phyloP scores from a whole-genome alignment of 1,139 yeast species.

The Meyerozyma guilliermondii region DNA sequence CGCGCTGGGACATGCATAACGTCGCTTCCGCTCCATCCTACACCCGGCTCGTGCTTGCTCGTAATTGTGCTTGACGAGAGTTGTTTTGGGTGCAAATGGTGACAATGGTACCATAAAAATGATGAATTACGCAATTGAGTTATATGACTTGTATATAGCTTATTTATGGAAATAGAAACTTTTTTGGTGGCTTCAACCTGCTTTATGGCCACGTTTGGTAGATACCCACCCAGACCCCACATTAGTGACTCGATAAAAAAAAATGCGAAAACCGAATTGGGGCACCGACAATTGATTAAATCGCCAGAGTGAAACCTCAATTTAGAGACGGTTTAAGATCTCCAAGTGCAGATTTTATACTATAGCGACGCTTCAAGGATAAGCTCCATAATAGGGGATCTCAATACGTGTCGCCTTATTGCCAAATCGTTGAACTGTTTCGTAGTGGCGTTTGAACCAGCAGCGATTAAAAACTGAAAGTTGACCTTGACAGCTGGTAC shows the following conservation, averaged over 20 bases:
- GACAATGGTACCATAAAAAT: too few species aligned
- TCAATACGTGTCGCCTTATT: not conserved
- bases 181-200: not conserved
- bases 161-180: not conserved
- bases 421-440: not conserved
- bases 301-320: not conserved
- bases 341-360: not conserved
- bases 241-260: not conserved
- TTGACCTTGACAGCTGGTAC: not conserved
- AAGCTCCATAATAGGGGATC: not conserved
- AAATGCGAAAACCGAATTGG: slow-evolving; percentile 1
- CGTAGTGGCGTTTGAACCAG: not conserved
- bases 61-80: not conserved
- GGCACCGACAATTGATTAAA: not conserved
- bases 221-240: slow-evolving; percentile 1
- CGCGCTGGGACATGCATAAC: not conserved
- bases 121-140: too few species aligned
- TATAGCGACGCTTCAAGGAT: not conserved
- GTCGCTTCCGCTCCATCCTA: not conserved
- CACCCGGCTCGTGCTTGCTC: not conserved
- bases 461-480: not conserved
- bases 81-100: too few species aligned
- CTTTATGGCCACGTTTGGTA: not conserved
- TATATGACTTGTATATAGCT: too few species aligned
- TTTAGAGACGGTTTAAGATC: not conserved